These are phyloP conservation scores for Metarhizium humberi DNA, from an alignment of 2,329 filamentous ascomycete genomes.

Conservation along the genomic window DNA sequence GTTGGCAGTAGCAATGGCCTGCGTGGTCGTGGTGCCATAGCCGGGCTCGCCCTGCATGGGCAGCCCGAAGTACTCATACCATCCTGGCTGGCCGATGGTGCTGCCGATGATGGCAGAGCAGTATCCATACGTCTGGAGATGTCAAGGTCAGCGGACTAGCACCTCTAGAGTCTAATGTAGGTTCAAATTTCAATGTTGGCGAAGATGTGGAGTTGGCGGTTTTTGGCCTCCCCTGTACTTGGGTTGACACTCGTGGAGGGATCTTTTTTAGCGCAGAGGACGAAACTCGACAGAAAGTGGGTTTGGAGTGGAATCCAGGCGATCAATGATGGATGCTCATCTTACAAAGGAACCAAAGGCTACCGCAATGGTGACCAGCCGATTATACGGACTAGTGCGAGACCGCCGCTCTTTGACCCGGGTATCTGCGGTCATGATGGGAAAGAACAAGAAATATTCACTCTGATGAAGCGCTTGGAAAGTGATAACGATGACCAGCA, in stretches of 20 bases:
- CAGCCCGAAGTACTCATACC: slow-evolving; percentile 39
- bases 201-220: no score
- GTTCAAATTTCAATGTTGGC: no score
- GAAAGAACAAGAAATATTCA: no score
- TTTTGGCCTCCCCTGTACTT: no score
- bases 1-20: slow-evolving; percentile 38
- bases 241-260: no score
- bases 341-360: slow-evolving; percentile 23
- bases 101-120: slow-evolving; percentile 39
- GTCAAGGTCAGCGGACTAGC: not conserved
- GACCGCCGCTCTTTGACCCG: not conserved
- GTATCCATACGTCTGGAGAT: slow-evolving; percentile 30
- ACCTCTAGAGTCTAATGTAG: no score
- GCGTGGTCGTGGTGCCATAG: slow-evolving; percentile 31
- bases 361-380: slow-evolving; percentile 24
- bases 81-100: slow-evolving; percentile 43
- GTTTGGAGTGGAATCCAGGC: not conserved
- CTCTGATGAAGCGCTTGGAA: not conserved
- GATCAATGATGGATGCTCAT: not conserved
- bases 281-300: not conserved
- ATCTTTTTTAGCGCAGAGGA: no score
- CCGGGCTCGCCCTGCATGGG: slow-evolving; percentile 31
- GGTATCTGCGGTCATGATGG: not conserved
- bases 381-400: slow-evolving; percentile 22
- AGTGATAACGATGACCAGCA: not conserved